Conservation (phyloP, 129 eudicot genomes). For the Chrysanthemum lavandulifolium region DNA sequence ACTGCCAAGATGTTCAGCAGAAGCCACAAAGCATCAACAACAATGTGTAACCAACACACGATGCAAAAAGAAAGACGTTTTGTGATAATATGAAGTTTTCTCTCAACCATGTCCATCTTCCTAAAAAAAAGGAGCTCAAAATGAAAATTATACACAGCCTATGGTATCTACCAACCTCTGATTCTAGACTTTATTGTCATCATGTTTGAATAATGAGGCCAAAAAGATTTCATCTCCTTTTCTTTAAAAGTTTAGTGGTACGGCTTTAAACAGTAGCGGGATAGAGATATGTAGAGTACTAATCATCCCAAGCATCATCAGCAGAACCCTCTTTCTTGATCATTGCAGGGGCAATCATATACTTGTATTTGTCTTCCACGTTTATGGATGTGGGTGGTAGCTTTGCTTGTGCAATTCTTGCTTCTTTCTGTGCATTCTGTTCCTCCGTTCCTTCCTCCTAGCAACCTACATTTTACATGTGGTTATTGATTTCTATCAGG, state of each 20-base stretch:
- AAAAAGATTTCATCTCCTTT: constrained; percentile 13
- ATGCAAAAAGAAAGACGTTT: constrained; percentile 10
- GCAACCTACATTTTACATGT: constrained; percentile 45
- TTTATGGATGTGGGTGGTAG: constrained; percentile 54
- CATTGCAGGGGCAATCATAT: constrained; percentile 68
- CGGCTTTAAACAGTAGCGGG: constrained; percentile 2
- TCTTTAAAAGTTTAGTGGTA: constrained; percentile 20
- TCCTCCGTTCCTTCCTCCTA: constrained; percentile 80
- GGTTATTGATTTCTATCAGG: not conserved
- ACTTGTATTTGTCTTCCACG: constrained; percentile 79
- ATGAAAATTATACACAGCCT: constrained; percentile 27
- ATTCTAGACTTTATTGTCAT: constrained; percentile 26
- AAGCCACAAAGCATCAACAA: constrained; percentile 5
- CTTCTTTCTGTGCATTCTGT: constrained; percentile 67
- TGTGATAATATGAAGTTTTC: constrained; percentile 17
- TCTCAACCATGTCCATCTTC: constrained; percentile 8
- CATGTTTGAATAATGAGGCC: constrained; percentile 14
- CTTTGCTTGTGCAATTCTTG: constrained; percentile 46
- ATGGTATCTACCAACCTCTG: constrained; percentile 29
- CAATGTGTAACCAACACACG: not conserved
- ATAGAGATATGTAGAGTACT: not conserved
- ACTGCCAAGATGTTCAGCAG: not conserved
- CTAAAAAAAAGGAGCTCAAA: constrained; percentile 11
- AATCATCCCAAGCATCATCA: constrained; percentile 91
- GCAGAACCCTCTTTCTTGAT: constrained; percentile 72